A percentile compares a stretch with the other conserved stretches of the same genome.
Evolutionary conservation across 768 basidiomycete species (phyloP).

Genomic region (Suillus sp.): DNA sequence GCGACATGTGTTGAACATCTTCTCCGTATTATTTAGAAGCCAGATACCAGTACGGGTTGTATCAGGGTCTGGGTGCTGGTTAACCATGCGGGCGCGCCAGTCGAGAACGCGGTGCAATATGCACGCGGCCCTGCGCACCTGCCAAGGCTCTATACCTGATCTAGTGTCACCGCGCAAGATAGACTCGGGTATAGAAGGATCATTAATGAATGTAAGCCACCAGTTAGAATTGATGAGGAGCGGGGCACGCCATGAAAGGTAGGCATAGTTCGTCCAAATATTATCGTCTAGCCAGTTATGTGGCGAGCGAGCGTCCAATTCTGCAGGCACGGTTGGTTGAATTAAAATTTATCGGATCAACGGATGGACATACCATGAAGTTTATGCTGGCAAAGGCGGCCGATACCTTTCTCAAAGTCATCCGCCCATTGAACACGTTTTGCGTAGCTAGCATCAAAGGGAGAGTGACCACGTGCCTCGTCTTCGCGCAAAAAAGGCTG

Average conservation of each 20-base stretch:
- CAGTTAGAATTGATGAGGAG: constrained; percentile 91
- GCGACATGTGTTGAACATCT: constrained; percentile 77
- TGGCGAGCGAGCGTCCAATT: constrained; percentile 69
- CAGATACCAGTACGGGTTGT: constrained; percentile 77
- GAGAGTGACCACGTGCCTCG: constrained; percentile 55
- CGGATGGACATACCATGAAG: constrained; percentile 58
- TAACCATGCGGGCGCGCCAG: constrained; percentile 66
- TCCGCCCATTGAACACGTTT: constrained; percentile 60
- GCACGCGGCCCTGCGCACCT: constrained; percentile 84
- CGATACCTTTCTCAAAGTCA: constrained; percentile 74
- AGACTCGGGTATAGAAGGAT: constrained; percentile 56
- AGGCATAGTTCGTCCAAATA: constrained; percentile 87
- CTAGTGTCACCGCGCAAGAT: constrained; percentile 28
- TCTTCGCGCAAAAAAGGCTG: constrained; percentile 80
- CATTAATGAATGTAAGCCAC: constrained; percentile 89
- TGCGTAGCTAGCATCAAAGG: constrained; percentile 53
- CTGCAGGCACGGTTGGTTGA: neutral
- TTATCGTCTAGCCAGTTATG: constrained; percentile 95
- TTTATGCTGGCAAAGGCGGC: constrained; percentile 68
- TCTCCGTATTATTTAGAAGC: constrained; percentile 57
- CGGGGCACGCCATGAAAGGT: constrained; percentile 85
- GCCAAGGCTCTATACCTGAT: constrained; percentile 71
- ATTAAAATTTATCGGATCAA: neutral
- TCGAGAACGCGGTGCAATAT: constrained; percentile 69
- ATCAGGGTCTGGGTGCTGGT: constrained; percentile 70